Conservation (phyloP, 768 basidiomycete genomes). For the Mycena rebaudengoi region DNA sequence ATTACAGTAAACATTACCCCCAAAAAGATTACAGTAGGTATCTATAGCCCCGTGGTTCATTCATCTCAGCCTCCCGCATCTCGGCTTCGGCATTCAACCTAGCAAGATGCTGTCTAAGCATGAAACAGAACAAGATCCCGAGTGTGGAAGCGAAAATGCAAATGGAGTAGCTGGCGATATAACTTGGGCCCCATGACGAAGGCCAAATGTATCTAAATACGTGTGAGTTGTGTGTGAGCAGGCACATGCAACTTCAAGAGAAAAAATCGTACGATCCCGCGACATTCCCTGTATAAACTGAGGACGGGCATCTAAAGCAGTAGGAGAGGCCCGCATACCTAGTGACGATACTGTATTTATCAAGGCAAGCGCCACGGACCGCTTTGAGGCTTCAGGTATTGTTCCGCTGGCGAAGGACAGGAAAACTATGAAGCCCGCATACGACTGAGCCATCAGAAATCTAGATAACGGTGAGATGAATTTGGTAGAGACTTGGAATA, state of each 20-base stretch:
- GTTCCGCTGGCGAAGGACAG: constrained; percentile 61
- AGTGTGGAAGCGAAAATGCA: constrained; percentile 67
- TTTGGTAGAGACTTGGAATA: neutral
- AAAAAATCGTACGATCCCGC: constrained; percentile 70
- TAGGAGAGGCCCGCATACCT: too few species aligned
- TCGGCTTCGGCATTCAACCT: constrained; percentile 51
- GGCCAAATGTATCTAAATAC: constrained; percentile 59
- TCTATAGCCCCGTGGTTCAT: constrained; percentile 48
- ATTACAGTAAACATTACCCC: neutral
- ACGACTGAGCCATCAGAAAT: constrained; percentile 81
- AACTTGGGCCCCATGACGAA: constrained; percentile 72
- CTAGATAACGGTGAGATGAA: constrained; percentile 42
- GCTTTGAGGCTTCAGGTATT: constrained; percentile 82
- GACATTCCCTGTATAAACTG: too few species aligned
- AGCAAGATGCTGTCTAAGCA: constrained; percentile 56
- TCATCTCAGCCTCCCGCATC: constrained; percentile 44
- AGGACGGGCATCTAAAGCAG: too few species aligned
- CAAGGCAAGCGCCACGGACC: constrained; percentile 85
- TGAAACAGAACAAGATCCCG: constrained; percentile 58
- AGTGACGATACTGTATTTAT: constrained; percentile 85
- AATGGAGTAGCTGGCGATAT: constrained; percentile 75
- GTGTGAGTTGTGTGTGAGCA: neutral
- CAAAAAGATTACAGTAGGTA: constrained; percentile 51
- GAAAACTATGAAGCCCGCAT: constrained; percentile 76
- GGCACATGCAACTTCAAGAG: neutral